Evolutionary conservation across 208 protist genomes (phyloP), one percentile per base, ranked within the genome.

Genomic region (Crithidia expoeki): DNA sequence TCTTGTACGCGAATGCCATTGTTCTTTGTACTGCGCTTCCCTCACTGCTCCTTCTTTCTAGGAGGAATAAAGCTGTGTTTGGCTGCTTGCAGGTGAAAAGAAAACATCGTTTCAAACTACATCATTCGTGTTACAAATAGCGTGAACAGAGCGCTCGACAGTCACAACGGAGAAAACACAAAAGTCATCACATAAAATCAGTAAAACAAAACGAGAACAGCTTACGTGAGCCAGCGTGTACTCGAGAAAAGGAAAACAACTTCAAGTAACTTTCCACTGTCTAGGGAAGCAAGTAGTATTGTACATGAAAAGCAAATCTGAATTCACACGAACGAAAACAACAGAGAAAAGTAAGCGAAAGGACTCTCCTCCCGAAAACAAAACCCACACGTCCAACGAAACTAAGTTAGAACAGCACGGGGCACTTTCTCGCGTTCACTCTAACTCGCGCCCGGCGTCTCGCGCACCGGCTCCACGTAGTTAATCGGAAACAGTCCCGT

Each of bases 401-500:
- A 72, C 21, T 66, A 49, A 14, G 14, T n/a, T n/a, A n/a, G n/a
- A n/a, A n/a, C n/a, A n/a, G n/a, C n/a, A n/a, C n/a, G n/a, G n/a
- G n/a, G n/a, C n/a, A n/a, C 38, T 19, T 21, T 28, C 3, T 42
- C 49, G 17, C 36, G 32, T 63, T 32, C 16, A 10, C 32, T 47
- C 66, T 62, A 53, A 23, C 14, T 69, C n/a, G 42, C 32, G 46
- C 62, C 9, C 9, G 58, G 17, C 33, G 36, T 42, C 40, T 66
- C 76, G 6, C 55, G 51, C 28, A 47, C 62, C 9, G 68, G 72
- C 56, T 76, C 77, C 9, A 94, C 90, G 68, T 97, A 97, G 72
- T 97, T 97, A 65, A 93, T 89, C 2, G 92, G 92, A 60, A 95
- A 95, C 34, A 97, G 68, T 0, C 92, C 92, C 2, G 80, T 92